phyloP scores from a whole-genome alignment of 306 rosid genomes.

The Casuarina cunninghamiana region DNA sequence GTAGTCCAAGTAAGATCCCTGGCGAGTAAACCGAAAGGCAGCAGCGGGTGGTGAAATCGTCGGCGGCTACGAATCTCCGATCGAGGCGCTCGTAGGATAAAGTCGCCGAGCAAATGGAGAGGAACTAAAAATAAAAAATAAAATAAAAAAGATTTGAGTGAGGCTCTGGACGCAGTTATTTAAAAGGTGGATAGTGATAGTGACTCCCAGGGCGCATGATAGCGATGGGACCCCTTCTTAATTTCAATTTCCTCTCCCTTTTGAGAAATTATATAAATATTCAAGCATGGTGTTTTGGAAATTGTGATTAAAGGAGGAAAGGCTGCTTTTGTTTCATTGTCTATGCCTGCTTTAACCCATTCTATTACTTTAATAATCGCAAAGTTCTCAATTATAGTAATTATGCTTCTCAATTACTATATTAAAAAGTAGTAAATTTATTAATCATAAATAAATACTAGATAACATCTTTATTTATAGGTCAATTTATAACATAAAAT shows the following conservation, averaged over 20 bases:
- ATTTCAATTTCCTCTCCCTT: neutral
- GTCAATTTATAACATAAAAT: no score
- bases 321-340: constrained; percentile 30
- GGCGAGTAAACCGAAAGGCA: constrained; percentile 31
- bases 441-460: no score
- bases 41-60: constrained; percentile 31
- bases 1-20: constrained; percentile 31
- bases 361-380: neutral
- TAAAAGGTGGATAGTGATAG: constrained; percentile 47
- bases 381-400: neutral
- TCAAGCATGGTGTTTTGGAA: neutral
- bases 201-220: constrained; percentile 48
- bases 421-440: no score
- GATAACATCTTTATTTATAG: no score
- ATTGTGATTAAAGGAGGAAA: constrained; percentile 12
- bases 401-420: neutral
- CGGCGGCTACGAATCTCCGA: constrained; percentile 36
- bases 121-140: neutral
- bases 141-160: constrained; percentile 11
- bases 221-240: constrained; percentile 43
- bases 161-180: constrained; percentile 48
- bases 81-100: constrained; percentile 23
- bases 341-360: neutral
- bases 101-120: constrained; percentile 44
- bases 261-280: constrained; percentile 1